Evolutionary conservation across 2,329 filamentous ascomycete genomes (phyloP), one percentile per base, ranked within the genome.

Genomic region (Clarireedia hainanense): DNA sequence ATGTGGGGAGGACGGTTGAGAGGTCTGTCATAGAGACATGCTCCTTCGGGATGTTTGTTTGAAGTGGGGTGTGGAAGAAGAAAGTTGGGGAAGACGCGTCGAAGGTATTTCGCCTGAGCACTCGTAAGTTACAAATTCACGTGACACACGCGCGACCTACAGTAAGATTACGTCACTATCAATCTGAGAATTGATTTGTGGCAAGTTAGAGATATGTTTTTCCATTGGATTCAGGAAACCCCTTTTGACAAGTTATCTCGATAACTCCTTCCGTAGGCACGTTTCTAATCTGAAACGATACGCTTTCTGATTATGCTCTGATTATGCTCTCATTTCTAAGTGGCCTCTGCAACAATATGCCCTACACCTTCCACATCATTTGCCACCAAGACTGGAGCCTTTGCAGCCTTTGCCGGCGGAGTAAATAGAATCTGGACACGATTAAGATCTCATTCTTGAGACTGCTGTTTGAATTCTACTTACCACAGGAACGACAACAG

Each of bases 11-110:
- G 69, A 95, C 83, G 69, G 83, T 80, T 68, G 86, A 80, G 68
- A 97, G 83, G 81, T 97, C 92, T 66, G 85, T 90, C 89, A 95
- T 95, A 74, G 71, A 70, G 65, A 58, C 65, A 67, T 68, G 23
- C 23, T 47, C 27, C 39, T 42, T 42, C 39, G 17, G 15, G 17
- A 14, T 42, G 15, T 20, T 40, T 42, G 15, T 20, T 42, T n/a
- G 39, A 34, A 34, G 10, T 12, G 30, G 30, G 10, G 30, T 34
- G 30, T 34, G 30, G 30, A 34, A 34, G 30, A 34, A 9, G 27
- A 34, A 12, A 34, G 10, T 34, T 34, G 30, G 30, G 27, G 30
- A 34, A 34, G 30, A 34, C 30, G 30, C 30, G 30, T 34, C 10
- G 30, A 34, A 34, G 30, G 30, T 34, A 34, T 12, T 34, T 34